Conservation (phyloP, 371 early-diverging fungal species). For the Lichtheimia hyalospora region DNA sequence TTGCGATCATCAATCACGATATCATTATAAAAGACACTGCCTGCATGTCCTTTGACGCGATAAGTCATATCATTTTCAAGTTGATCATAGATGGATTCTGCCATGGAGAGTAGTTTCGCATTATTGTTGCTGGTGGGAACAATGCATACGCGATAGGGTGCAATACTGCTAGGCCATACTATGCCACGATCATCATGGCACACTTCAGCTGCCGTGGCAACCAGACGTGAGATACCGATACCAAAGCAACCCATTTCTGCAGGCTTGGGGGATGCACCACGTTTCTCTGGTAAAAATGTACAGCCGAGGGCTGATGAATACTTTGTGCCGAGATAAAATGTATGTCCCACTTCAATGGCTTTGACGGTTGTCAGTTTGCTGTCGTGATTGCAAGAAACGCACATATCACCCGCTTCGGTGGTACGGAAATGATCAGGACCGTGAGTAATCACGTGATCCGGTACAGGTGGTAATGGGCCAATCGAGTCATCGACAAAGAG, state of each 20-base stretch:
- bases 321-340: constrained; percentile 87
- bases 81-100: constrained; percentile 50
- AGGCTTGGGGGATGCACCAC: constrained; percentile 24
- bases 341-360: constrained; percentile 91
- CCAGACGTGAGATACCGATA: constrained; percentile 79
- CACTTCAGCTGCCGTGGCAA: constrained; percentile 79
- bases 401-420: constrained; percentile 63
- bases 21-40: constrained; percentile 10
- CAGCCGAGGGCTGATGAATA: constrained; percentile 77
- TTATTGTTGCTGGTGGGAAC: constrained; percentile 56
- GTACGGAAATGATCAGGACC: constrained; percentile 54
- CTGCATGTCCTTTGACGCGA: not conserved
- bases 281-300: constrained; percentile 31
- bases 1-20: constrained; percentile 58
- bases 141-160: constrained; percentile 74
- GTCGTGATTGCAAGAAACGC: constrained; percentile 52
- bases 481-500: constrained; percentile 34
- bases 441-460: constrained; percentile 13
- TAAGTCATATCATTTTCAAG: constrained; percentile 12
- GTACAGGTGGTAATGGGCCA: not conserved
- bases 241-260: constrained; percentile 95
- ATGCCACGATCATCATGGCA: constrained; percentile 68
- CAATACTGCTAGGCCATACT: constrained; percentile 74
- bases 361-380: constrained; percentile 42
- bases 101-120: constrained; percentile 30